phyloP scores from a whole-genome alignment of 345 rosid genomes.

The Camelina neglecta region DNA sequence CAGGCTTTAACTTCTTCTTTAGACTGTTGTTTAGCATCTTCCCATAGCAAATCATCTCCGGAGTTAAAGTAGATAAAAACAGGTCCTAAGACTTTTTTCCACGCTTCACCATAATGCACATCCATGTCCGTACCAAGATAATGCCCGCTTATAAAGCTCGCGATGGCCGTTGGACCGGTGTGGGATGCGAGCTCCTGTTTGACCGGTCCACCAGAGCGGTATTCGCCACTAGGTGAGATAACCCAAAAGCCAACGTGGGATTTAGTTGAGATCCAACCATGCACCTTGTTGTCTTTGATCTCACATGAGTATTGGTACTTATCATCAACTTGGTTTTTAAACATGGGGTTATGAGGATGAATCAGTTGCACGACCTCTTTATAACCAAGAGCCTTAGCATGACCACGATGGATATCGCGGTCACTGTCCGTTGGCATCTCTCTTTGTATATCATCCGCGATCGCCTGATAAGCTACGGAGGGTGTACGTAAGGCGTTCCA shows the following conservation, averaged over 20 bases:
- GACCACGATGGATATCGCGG: slow-evolving; percentile 55
- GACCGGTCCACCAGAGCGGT: slow-evolving; percentile 66
- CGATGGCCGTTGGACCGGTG: slow-evolving; percentile 65
- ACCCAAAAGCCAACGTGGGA: slow-evolving; percentile 79
- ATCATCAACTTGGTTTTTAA: slow-evolving; percentile 89
- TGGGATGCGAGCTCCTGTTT: slow-evolving; percentile 91
- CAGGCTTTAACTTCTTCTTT: slow-evolving; percentile 55
- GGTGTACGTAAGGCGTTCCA: no score
- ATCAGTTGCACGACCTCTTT: slow-evolving; percentile 76
- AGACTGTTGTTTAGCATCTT: slow-evolving; percentile 78
- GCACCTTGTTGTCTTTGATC: slow-evolving; percentile 61
- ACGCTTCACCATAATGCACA: slow-evolving; percentile 63
- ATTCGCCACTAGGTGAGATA: slow-evolving; percentile 77
- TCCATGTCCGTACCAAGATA: slow-evolving; percentile 70
- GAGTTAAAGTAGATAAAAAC: slow-evolving; percentile 73
- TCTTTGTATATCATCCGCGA: slow-evolving; percentile 69
- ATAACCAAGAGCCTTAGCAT: slow-evolving; percentile 49
- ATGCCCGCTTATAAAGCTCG: slow-evolving; percentile 79
- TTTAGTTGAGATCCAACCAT: slow-evolving; percentile 72
- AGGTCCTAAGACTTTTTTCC: slow-evolving; percentile 90
- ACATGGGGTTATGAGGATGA: slow-evolving; percentile 62
- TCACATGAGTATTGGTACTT: slow-evolving; percentile 77
- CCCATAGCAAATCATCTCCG: slow-evolving; percentile 52
- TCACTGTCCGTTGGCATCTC: slow-evolving; percentile 80
- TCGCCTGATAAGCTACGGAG: slow-evolving; percentile 34